These are phyloP conservation scores for Dictyostelium capitatum DNA, from an alignment of 78 protist species.

Conservation along the genomic window DNA sequence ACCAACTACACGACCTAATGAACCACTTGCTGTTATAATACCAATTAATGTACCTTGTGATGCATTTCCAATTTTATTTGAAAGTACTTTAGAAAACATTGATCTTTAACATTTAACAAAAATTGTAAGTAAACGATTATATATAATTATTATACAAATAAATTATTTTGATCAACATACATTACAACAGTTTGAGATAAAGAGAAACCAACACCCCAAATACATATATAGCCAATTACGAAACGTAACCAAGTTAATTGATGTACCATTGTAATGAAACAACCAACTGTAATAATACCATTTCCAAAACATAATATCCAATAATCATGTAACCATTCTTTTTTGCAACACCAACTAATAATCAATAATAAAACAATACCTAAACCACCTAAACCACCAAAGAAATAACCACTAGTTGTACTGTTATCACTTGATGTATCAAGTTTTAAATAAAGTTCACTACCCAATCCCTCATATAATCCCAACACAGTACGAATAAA, in stretches of 20 bases:
- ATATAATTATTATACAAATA: too few species aligned
- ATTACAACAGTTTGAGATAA: slow-evolving; percentile 42
- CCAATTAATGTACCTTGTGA: slow-evolving; percentile 72
- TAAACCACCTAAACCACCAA: slow-evolving; percentile 21
- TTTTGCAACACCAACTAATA: slow-evolving; percentile 1
- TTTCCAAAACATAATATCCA: slow-evolving; percentile 32
- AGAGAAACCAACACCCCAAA: slow-evolving; percentile 48
- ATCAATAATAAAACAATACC: slow-evolving; percentile 11
- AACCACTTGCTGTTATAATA: slow-evolving; percentile 52
- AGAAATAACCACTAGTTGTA: slow-evolving; percentile 28
- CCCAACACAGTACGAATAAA: slow-evolving; percentile 25
- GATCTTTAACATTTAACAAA: not conserved
- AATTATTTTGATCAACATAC: too few species aligned
- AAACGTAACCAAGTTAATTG: not conserved
- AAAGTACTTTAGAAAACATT: slow-evolving; percentile 31
- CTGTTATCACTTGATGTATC: not conserved
- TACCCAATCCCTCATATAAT: slow-evolving; percentile 14
- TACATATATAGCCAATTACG: slow-evolving; percentile 8
- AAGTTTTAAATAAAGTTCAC: not conserved
- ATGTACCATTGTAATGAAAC: not conserved
- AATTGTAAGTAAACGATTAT: too few species aligned
- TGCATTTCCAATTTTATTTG: not conserved
- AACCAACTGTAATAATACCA: not conserved
- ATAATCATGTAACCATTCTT: not conserved
- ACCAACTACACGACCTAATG: slow-evolving; percentile 57